Evolutionary conservation across 768 basidiomycete genomes (phyloP).

Genomic region (Cyclocybe cylindracea): DNA sequence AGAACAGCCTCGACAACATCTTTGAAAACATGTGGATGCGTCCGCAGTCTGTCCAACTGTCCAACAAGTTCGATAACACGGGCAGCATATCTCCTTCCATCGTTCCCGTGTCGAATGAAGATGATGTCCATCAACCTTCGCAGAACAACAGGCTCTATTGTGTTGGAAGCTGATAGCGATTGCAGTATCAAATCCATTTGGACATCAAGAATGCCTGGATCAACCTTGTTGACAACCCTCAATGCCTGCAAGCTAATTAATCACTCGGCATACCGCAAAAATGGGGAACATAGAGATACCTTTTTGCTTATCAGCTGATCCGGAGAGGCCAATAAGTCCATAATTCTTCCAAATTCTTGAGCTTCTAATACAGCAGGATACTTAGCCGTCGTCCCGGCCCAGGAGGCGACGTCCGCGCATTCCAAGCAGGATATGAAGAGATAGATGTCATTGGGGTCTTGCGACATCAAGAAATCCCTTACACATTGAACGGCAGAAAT

Average conservation of each 20-base stretch:
- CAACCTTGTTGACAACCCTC: conserved; percentile 55
- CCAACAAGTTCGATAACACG: conserved; percentile 45
- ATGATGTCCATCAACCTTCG: conserved; percentile 16
- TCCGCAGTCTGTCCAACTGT: conserved; percentile 34
- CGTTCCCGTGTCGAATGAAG: conserved; percentile 28
- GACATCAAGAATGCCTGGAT: conserved; percentile 53
- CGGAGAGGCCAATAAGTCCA: conserved; percentile 63
- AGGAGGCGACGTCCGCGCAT: conserved; percentile 55
- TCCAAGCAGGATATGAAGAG: conserved; percentile 67
- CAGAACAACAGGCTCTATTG: conserved; percentile 38
- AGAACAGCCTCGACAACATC: conserved; percentile 58
- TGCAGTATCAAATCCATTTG: conserved; percentile 50
- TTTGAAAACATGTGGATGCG: conserved; percentile 50
- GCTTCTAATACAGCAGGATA: conserved; percentile 59
- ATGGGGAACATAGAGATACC: conserved; percentile 36
- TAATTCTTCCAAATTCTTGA: conserved; percentile 72
- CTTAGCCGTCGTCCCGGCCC: conserved; percentile 65
- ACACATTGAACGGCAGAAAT: conserved; percentile 46
- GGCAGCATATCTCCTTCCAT: conserved; percentile 61
- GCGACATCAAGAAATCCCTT: conserved; percentile 57
- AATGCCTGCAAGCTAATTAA: conserved; percentile 55
- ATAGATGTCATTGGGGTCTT: conserved; percentile 61
- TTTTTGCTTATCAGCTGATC: conserved; percentile 60
- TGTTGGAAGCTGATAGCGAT: conserved; percentile 28
- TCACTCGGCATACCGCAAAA: not conserved